phyloP scores from a whole-genome alignment of 192 early-diverging fungal species.

The Coemansia sp. region DNA sequence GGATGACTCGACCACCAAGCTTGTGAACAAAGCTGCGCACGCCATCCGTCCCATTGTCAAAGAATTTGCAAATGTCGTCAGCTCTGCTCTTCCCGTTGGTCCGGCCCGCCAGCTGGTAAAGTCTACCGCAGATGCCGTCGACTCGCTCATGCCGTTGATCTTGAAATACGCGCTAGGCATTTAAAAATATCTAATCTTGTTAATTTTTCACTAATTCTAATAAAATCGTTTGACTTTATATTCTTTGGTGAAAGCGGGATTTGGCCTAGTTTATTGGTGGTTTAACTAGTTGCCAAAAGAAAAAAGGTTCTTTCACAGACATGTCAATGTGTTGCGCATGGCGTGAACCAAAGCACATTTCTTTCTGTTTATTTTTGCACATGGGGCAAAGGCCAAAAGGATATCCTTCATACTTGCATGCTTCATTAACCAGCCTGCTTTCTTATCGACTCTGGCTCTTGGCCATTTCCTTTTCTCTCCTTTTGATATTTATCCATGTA shows the following conservation, averaged over 20 bases:
- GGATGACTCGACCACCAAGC: slow-evolving; percentile 34
- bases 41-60: slow-evolving; percentile 39
- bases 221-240: slow-evolving; percentile 2
- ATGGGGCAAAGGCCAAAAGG: not conserved
- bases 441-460: not conserved
- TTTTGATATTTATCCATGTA: not conserved
- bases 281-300: not conserved
- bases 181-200: slow-evolving; percentile 5
- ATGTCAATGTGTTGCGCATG: not conserved
- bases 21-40: slow-evolving; percentile 25
- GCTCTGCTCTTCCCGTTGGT: slow-evolving; percentile 25
- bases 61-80: slow-evolving; percentile 28
- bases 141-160: slow-evolving; percentile 43
- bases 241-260: too few relatives aligned
- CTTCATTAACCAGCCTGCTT: not conserved
- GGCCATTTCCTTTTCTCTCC: not conserved
- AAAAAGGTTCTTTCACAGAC: not conserved
- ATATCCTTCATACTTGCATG: not conserved
- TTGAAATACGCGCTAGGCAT: slow-evolving; percentile 48
- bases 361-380: not conserved
- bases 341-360: not conserved
- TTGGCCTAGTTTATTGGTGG: not conserved
- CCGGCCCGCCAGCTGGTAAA: slow-evolving; percentile 42
- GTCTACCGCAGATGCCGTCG: slow-evolving; percentile 34
- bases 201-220: slow-evolving; percentile 8